phyloP scores from a whole-genome alignment of 768 basidiomycete genomes.

The Amylocystis lapponica region DNA sequence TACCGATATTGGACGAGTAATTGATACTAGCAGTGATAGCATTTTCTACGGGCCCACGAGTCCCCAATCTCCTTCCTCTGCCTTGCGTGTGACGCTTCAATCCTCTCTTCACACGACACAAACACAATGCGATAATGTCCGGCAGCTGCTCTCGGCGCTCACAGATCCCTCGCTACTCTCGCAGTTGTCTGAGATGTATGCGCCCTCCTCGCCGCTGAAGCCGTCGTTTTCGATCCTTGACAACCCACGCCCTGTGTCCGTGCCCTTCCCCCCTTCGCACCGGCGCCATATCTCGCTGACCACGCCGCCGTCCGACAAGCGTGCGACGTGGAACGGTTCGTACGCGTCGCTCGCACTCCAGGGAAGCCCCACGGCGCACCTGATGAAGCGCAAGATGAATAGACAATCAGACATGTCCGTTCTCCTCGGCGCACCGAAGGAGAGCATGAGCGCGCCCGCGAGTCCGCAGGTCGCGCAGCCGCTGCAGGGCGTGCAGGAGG shows the following conservation, averaged over 20 bases:
- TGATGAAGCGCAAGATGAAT: constrained; percentile 38
- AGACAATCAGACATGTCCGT: constrained; percentile 50
- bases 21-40: constrained; percentile 15
- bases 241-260: constrained; percentile 40
- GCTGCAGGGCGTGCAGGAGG: constrained; percentile 37
- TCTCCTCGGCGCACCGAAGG: constrained; percentile 30
- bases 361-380: constrained; percentile 40
- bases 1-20: neutral
- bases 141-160: constrained; percentile 71
- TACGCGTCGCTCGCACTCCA: constrained; percentile 46
- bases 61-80: constrained; percentile 44
- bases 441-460: constrained; percentile 38
- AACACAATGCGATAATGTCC: constrained; percentile 76
- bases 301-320: constrained; percentile 35
- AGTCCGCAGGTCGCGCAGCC: constrained; percentile 21
- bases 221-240: constrained; percentile 24
- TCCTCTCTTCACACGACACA: constrained; percentile 73
- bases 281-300: constrained; percentile 26
- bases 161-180: constrained; percentile 66
- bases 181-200: constrained; percentile 85
- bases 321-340: constrained; percentile 73
- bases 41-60: constrained; percentile 37
- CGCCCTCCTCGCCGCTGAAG: constrained; percentile 59
- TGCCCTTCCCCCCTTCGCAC: constrained; percentile 15
- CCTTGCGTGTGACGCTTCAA: constrained; percentile 64